Base-by-base conservation (phyloP, 176 grass and related monocot species). In the Dendrocalamus sinicus region DNA sequence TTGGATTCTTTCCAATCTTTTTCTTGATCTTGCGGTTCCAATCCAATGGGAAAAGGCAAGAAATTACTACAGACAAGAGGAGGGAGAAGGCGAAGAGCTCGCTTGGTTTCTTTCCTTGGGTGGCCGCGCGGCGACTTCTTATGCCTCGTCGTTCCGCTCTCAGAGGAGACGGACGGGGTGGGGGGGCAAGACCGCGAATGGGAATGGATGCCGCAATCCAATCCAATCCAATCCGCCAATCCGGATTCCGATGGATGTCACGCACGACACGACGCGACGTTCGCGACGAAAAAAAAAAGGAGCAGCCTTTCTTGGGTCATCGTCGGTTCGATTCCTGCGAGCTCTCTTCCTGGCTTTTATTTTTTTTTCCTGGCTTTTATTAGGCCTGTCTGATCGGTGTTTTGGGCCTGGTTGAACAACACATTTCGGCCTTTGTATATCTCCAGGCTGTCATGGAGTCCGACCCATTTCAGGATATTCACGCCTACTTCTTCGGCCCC, bases 171-270 rank as follows among this genome's bases (percentile, higher is more conserved):
- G 66, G 45, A 13, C 8, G 4, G 3, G 40, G 1, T 15, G 20
- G n/a, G 61, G 44, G 74, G 14, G 7, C 50, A 39, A 17, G 39
- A 45, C 4, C 12, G 39, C 19, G 64, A 46, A 54, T 19, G 47
- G 20, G 61, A 20, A 67, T 48, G 84, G 84, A 86, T 78, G 84
- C 65, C 11, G 84, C 41, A 61, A 73, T 83, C 51, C 62, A 58
- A 77, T 77, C 74, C 74, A 58, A 78, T 60, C 64, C 40, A 48
- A 73, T 83, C 63, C 48, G 35, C 75, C 75, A 60, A 78, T 70
- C 64, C 40, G 65, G 84, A 71, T 78, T 78, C 84, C 64, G 40
- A 32, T 60, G 50, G 83, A 85, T 69, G 67, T 77, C 13, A 53
- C 82, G 61, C 23, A 28, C 58, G 11, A 6, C 12, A 24, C 9